Conservation (phyloP, 2,329 filamentous ascomycete genomes). For the Clarireedia paspali region DNA sequence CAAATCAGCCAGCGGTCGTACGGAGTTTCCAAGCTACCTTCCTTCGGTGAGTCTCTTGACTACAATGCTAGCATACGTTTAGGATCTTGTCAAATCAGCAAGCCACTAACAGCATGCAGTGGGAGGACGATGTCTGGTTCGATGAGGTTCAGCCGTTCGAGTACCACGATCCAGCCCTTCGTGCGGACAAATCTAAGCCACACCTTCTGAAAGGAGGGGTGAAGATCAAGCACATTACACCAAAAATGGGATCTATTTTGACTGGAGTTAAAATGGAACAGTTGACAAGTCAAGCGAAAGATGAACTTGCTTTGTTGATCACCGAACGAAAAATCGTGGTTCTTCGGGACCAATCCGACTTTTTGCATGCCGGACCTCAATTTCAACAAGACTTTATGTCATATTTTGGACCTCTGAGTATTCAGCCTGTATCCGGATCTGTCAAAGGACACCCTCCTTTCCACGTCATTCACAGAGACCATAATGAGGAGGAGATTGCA, state of each 20-base stretch:
- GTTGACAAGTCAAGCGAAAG: constrained; percentile 32
- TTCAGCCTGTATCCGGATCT: constrained; percentile 63
- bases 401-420: constrained; percentile 55
- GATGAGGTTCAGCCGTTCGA: constrained; percentile 37
- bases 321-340: constrained; percentile 35
- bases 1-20: constrained; percentile 30
- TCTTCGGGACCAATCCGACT: constrained; percentile 45
- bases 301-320: constrained; percentile 36
- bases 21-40: constrained; percentile 37
- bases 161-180: constrained; percentile 38
- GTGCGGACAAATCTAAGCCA: constrained; percentile 56
- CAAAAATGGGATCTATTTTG: constrained; percentile 35
- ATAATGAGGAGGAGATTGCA: constrained; percentile 48
- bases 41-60: constrained; percentile 26
- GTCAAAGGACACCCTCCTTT: constrained; percentile 49
- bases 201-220: constrained; percentile 51
- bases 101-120: constrained; percentile 17
- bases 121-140: constrained; percentile 38
- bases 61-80: not conserved
- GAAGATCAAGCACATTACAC: constrained; percentile 49
- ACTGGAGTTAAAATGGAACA: constrained; percentile 33
- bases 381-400: constrained; percentile 54
- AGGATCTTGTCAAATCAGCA: not conserved
- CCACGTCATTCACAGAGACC: constrained; percentile 61
- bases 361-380: constrained; percentile 49